phyloP scores from a whole-genome alignment of 164 flowering plant genomes.

The Stephania japonica region DNA sequence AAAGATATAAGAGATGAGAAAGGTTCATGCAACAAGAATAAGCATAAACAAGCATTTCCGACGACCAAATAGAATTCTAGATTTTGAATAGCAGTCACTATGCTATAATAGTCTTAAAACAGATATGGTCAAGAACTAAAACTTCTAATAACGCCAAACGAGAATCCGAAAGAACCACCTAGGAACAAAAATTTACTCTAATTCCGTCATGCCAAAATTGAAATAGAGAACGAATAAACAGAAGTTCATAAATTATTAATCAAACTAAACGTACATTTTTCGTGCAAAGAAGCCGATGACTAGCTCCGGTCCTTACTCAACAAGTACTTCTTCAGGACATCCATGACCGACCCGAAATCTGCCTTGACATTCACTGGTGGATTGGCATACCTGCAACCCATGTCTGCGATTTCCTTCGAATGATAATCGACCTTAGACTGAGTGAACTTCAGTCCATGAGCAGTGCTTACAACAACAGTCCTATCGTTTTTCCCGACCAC shows the following conservation, averaged over 20 bases:
- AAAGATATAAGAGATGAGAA: no score
- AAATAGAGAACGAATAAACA: background rate
- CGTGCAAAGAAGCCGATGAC: background rate
- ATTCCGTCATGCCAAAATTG: background rate
- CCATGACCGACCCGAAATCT: slow-evolving; percentile 65
- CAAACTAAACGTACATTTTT: background rate
- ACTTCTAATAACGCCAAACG: background rate
- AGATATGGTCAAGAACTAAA: background rate
- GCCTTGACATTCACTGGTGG: slow-evolving; percentile 60
- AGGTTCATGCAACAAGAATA: no score
- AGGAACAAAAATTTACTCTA: background rate
- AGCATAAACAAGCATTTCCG: background rate
- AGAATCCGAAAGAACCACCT: background rate
- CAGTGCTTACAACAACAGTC: slow-evolving; percentile 91
- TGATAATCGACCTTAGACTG: slow-evolving; percentile 85
- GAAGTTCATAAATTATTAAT: background rate
- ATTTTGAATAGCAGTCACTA: background rate
- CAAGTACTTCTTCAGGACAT: slow-evolving; percentile 50
- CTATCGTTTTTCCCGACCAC: slow-evolving; percentile 56
- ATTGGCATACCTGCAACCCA: slow-evolving; percentile 59
- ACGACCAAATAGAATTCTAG: background rate
- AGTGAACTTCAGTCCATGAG: slow-evolving; percentile 89
- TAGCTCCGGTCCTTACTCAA: slow-evolving; percentile 16
- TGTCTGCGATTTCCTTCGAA: slow-evolving; percentile 43
- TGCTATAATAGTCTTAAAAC: background rate